Conservation (phyloP, 73 alveolate genomes). For the Durusdinium trenchii region DNA sequence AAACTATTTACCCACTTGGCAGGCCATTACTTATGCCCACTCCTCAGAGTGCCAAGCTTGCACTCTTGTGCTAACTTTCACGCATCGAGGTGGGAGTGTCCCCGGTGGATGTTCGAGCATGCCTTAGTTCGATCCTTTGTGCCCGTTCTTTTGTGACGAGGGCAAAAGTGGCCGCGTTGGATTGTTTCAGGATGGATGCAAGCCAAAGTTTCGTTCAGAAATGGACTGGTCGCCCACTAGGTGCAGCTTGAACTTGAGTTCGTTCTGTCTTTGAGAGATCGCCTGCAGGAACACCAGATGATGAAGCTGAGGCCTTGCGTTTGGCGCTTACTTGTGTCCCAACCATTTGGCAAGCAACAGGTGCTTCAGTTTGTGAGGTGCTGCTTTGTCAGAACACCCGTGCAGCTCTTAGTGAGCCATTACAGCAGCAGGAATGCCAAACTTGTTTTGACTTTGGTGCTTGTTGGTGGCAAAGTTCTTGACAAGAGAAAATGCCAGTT, state of each 20-base stretch:
- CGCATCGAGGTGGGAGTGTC: not conserved
- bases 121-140: too few species aligned
- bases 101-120: conserved; percentile 11
- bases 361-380: not conserved
- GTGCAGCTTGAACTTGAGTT: not conserved
- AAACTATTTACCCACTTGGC: not conserved
- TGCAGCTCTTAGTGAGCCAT: too few species aligned
- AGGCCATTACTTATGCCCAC: conserved; percentile 19
- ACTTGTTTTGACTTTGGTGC: not conserved
- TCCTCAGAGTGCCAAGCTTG: too few species aligned
- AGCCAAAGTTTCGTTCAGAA: conserved; percentile 3
- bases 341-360: not conserved
- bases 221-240: not conserved
- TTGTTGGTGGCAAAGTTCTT: not conserved
- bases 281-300: not conserved
- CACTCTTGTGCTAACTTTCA: not conserved
- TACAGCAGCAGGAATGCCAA: not conserved
- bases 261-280: not conserved
- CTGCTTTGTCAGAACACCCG: conserved; percentile 1
- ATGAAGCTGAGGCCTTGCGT: conserved; percentile 17
- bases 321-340: not conserved
- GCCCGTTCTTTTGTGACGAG: too few species aligned
- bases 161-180: too few species aligned
- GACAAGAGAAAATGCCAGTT: not conserved
- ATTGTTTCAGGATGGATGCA: conserved; percentile 49